Conservation (phyloP, 257 asterid species). For the Vinca minor region DNA sequence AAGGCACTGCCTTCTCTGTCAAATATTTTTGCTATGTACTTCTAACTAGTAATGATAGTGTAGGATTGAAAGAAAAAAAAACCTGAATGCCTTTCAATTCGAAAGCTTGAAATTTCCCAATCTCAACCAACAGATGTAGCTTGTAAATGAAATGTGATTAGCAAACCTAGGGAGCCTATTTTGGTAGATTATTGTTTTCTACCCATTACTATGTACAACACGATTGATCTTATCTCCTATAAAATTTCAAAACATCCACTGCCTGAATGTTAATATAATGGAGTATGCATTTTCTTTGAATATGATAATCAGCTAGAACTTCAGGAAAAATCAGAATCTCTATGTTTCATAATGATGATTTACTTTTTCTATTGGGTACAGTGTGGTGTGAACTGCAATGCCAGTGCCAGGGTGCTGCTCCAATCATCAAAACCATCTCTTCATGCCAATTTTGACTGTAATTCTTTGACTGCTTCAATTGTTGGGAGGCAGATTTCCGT, state of each 20-base stretch:
- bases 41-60: too few species aligned
- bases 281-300: neutral
- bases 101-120: neutral
- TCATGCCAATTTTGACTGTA: slow-evolving; percentile 59
- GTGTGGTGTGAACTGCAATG: slow-evolving; percentile 59
- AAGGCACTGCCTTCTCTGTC: neutral
- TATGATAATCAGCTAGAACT: neutral
- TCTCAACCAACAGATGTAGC: neutral
- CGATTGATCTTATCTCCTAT: neutral
- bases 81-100: too few species aligned
- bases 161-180: neutral
- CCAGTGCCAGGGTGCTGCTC: slow-evolving; percentile 55
- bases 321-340: neutral
- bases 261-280: neutral
- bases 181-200: neutral
- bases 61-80: too few species aligned
- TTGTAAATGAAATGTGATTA: neutral
- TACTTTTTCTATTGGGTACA: slow-evolving; percentile 20
- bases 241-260: neutral
- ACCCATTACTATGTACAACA: too few species aligned
- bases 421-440: slow-evolving; percentile 72
- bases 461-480: slow-evolving; percentile 61
- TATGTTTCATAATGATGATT: neutral
- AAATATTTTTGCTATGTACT: too few species aligned
- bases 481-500: slow-evolving; percentile 49